phyloP scores from a whole-genome alignment of 495 filamentous ascomycete genomes.

The Collariella sp. region DNA sequence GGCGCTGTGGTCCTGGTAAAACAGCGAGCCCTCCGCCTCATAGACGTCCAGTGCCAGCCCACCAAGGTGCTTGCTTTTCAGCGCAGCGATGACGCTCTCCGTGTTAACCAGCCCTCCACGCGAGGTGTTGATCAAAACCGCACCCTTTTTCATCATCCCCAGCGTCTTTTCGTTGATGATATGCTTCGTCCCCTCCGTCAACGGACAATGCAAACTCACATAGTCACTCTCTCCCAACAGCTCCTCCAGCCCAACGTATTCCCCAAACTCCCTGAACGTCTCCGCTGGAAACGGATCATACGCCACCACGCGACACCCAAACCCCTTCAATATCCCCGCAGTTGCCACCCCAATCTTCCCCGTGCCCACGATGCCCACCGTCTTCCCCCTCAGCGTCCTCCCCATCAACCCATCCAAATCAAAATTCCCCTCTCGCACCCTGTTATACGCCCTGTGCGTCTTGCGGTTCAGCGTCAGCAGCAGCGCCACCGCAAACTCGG shows the following conservation, averaged over 20 bases:
- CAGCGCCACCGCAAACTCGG: constrained; percentile 61
- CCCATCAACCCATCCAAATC: constrained; percentile 57
- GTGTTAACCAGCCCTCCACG: constrained; percentile 57
- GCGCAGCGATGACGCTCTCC: constrained; percentile 47
- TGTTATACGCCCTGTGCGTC: constrained; percentile 62
- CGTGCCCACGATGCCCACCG: constrained; percentile 48
- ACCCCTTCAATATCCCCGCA: constrained; percentile 50
- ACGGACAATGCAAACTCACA: constrained; percentile 57
- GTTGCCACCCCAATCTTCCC: constrained; percentile 47
- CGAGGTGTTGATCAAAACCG: constrained; percentile 58
- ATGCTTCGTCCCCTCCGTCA: constrained; percentile 50
- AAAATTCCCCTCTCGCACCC: constrained; percentile 66
- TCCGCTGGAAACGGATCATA: constrained; percentile 46
- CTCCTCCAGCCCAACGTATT: constrained; percentile 47
- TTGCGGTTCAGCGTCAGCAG: constrained; percentile 62
- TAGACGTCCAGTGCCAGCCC: constrained; percentile 53
- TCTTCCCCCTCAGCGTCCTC: constrained; percentile 51
- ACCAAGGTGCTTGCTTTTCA: constrained; percentile 49
- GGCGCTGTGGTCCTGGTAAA: constrained; percentile 57
- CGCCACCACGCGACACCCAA: constrained; percentile 53
- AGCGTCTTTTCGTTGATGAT: constrained; percentile 51
- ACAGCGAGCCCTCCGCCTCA: constrained; percentile 46
- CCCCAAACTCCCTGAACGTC: constrained; percentile 43
- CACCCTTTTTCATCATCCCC: constrained; percentile 48
- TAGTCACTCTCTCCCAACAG: constrained; percentile 51